These are phyloP conservation scores for Nannochloris sp. DNA, from an alignment of 139 green algal genomes.

Conservation along the genomic window DNA sequence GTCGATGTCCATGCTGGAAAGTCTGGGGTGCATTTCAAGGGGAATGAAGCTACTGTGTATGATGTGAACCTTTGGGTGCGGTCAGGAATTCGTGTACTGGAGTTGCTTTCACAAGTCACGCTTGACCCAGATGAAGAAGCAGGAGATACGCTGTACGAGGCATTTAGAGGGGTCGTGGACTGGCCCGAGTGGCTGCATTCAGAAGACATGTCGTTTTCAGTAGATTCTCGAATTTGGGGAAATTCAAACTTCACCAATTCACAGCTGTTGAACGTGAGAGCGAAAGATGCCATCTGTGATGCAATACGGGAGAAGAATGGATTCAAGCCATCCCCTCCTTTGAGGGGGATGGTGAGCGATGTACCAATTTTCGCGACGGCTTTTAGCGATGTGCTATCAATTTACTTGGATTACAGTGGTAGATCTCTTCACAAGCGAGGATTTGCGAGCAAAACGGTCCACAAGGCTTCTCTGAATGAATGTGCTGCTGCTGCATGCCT, in stretches of 20 bases:
- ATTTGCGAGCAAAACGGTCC: conserved; percentile 64
- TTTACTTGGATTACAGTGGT: conserved; percentile 83
- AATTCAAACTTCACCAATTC: conserved; percentile 48
- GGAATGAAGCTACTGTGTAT: conserved; percentile 36
- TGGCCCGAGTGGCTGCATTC: conserved; percentile 46
- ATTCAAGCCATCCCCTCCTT: conserved; percentile 46
- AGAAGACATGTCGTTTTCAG: conserved; percentile 34
- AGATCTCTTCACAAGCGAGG: conserved; percentile 74
- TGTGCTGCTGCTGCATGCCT: conserved; percentile 72
- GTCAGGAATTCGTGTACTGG: conserved; percentile 58
- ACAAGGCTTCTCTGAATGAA: conserved; percentile 85
- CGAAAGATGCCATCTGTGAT: conserved; percentile 83
- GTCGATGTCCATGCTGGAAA: conserved; percentile 24
- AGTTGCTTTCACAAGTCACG: conserved; percentile 40
- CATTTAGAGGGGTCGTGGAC: conserved; percentile 36
- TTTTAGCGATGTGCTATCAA: conserved; percentile 43
- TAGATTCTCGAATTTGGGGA: conserved; percentile 53
- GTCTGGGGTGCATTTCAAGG: conserved; percentile 47
- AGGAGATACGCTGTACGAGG: conserved; percentile 54
- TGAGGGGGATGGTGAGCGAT: conserved; percentile 33
- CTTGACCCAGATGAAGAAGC: conserved; percentile 32
- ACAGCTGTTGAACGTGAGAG: conserved; percentile 33
- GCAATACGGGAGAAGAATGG: conserved; percentile 41
- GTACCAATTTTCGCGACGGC: conserved; percentile 69
- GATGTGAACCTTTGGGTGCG: conserved; percentile 65